phyloP scores from a whole-genome alignment of 306 rosid genomes.

The Calophaca sinica region DNA sequence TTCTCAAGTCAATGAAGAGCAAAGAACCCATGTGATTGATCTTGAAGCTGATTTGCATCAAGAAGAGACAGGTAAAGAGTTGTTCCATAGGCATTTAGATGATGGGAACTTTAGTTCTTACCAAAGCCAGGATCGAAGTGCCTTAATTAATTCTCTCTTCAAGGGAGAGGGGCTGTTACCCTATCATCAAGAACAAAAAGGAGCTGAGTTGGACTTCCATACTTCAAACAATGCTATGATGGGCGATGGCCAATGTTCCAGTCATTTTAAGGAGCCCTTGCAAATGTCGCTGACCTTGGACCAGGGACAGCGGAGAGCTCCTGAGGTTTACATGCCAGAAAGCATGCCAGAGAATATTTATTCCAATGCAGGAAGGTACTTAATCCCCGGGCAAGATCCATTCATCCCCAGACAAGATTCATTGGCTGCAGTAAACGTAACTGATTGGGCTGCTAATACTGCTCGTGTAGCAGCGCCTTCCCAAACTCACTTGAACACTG shows the following conservation, averaged over 20 bases:
- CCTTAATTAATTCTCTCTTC: constrained; percentile 73
- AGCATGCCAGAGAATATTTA: constrained; percentile 61
- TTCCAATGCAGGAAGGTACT: constrained; percentile 70
- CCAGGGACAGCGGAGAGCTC: constrained; percentile 63
- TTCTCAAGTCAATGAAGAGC: constrained; percentile 61
- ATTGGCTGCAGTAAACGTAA: constrained; percentile 55
- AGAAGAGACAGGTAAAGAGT: constrained; percentile 58
- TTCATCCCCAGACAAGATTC: constrained; percentile 64
- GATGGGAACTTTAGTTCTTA: constrained; percentile 65
- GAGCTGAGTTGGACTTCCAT: constrained; percentile 60
- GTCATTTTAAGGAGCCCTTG: constrained; percentile 72
- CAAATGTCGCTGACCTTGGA: constrained; percentile 67
- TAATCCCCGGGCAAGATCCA: constrained; percentile 64
- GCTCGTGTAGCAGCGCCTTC: constrained; percentile 61
- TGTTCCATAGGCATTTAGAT: constrained; percentile 59
- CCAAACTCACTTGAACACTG: constrained; percentile 65
- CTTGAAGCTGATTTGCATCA: constrained; percentile 66
- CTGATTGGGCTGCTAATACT: constrained; percentile 71
- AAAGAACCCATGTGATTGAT: constrained; percentile 52
- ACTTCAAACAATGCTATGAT: constrained; percentile 60
- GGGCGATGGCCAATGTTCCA: constrained; percentile 63
- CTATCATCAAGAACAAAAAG: constrained; percentile 72
- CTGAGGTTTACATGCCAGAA: constrained; percentile 62
- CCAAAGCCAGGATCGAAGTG: constrained; percentile 72
- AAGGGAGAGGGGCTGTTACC: constrained; percentile 69